phyloP scores from a whole-genome alignment of 2,329 filamentous ascomycete genomes.

The Nigrospora oryzae region DNA sequence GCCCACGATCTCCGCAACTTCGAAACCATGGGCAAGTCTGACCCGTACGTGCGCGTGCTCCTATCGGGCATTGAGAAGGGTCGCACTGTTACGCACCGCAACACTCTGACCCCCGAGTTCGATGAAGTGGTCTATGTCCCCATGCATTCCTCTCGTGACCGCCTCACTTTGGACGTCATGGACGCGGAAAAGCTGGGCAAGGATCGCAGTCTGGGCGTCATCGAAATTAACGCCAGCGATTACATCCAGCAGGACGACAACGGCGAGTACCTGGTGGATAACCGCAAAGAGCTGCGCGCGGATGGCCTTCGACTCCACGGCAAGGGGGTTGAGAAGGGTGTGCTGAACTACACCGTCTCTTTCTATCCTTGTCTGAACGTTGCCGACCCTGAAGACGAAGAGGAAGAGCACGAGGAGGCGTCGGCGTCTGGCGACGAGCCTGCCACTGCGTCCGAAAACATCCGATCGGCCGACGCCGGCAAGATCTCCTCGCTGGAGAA shows the following conservation, averaged over 20 bases:
- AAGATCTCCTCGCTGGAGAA: conserved; percentile 31
- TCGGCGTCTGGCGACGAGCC: conserved; percentile 10
- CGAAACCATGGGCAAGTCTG: conserved; percentile 93
- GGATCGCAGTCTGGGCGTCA: conserved; percentile 75
- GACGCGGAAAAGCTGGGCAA: conserved; percentile 88
- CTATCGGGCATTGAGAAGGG: conserved; percentile 86
- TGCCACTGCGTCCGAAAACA: conserved; percentile 12
- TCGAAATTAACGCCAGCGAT: conserved; percentile 70
- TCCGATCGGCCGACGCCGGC: conserved; percentile 28
- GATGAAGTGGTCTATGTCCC: conserved; percentile 94
- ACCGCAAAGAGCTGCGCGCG: conserved; percentile 60
- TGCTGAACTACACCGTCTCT: conserved; percentile 70
- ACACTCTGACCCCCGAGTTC: conserved; percentile 91
- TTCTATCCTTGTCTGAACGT: conserved; percentile 89
- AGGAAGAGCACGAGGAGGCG: conserved; percentile 42
- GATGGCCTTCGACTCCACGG: conserved; percentile 67
- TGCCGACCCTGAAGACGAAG: conserved; percentile 81
- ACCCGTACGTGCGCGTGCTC: conserved; percentile 84
- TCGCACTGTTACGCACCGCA: conserved; percentile 90
- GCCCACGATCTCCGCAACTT: conserved; percentile 81
- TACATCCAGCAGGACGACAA: conserved; percentile 70
- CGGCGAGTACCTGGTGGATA: conserved; percentile 74
- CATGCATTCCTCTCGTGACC: conserved; percentile 76
- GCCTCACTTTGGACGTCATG: conserved; percentile 87
- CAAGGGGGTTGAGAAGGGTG: conserved; percentile 68